Conservation (phyloP, 768 basidiomycete genomes). For the Russula lepida region DNA sequence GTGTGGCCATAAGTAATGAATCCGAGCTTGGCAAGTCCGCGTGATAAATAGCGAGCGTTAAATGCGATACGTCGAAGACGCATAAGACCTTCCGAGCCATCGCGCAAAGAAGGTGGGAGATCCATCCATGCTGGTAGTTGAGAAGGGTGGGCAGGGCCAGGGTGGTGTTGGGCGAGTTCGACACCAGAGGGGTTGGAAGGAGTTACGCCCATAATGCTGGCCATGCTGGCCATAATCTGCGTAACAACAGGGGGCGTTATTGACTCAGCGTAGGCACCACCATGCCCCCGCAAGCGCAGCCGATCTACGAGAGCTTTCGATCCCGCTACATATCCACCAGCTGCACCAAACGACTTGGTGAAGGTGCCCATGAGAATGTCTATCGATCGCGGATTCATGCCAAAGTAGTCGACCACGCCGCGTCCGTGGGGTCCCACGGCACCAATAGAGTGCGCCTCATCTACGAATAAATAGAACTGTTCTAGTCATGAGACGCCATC, state of each 20-base stretch:
- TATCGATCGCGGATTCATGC: constrained; percentile 65
- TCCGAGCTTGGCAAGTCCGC: constrained; percentile 79
- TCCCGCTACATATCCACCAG: constrained; percentile 92
- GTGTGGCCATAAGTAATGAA: constrained; percentile 95
- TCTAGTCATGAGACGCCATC: background rate
- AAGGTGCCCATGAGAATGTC: constrained; percentile 99
- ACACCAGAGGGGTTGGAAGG: constrained; percentile 27
- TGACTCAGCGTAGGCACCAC: constrained; percentile 80
- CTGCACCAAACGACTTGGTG: constrained; percentile 89
- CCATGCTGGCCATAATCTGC: constrained; percentile 88
- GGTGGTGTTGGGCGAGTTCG: constrained; percentile 38
- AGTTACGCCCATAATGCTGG: constrained; percentile 88
- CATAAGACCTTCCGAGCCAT: constrained; percentile 75
- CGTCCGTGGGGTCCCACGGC: constrained; percentile 92
- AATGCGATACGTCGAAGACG: constrained; percentile 87
- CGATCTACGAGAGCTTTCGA: constrained; percentile 71
- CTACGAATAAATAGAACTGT: constrained; percentile 92
- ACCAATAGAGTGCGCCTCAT: constrained; percentile 97
- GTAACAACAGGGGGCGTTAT: constrained; percentile 88
- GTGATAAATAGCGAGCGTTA: constrained; percentile 88
- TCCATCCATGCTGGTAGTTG: constrained; percentile 71
- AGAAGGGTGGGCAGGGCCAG: constrained; percentile 59
- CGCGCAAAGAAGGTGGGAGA: constrained; percentile 62
- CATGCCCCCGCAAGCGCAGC: constrained; percentile 73
- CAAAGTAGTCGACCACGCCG: constrained; percentile 92